phyloP scores from a whole-genome alignment of 2,329 filamentous ascomycete species.

The Blumeria graminis region DNA sequence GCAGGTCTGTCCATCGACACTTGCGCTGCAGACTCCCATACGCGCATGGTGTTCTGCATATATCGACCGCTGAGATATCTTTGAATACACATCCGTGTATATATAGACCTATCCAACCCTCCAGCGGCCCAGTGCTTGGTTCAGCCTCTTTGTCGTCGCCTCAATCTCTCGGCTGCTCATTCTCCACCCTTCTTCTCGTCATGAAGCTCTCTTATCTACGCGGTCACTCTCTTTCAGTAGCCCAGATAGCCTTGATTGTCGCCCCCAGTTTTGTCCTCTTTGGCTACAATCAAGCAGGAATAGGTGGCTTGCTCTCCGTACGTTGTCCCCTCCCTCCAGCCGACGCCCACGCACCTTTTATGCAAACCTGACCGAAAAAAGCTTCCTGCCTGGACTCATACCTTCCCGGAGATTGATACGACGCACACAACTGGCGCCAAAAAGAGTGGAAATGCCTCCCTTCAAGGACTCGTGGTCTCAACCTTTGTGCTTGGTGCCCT shows the following conservation, averaged over 20 bases:
- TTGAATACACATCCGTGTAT: no score
- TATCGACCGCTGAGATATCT: no score
- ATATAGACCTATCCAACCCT: no score
- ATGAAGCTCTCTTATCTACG: background rate
- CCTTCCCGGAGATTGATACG: background rate
- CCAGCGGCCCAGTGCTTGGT: no score
- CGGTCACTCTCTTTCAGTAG: background rate
- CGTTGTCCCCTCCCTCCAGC: background rate
- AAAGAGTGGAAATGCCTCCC: background rate
- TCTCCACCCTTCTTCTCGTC: no score
- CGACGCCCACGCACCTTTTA: background rate
- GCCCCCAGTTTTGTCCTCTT: background rate
- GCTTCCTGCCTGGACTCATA: background rate
- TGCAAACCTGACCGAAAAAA: background rate
- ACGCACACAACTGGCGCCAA: background rate
- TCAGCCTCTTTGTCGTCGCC: no score
- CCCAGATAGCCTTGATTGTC: background rate
- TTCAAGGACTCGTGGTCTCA: conserved; percentile 26
- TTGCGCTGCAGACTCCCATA: no score
- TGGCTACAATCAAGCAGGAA: background rate
- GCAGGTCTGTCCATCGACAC: no score
- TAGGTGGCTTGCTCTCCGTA: background rate
- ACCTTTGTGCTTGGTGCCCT: conserved; percentile 33
- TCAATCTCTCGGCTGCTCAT: no score
- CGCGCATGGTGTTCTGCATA: no score